Evolutionary conservation across 2,329 filamentous ascomycete species (phyloP).

Genomic region (Verticillium isaacii): DNA sequence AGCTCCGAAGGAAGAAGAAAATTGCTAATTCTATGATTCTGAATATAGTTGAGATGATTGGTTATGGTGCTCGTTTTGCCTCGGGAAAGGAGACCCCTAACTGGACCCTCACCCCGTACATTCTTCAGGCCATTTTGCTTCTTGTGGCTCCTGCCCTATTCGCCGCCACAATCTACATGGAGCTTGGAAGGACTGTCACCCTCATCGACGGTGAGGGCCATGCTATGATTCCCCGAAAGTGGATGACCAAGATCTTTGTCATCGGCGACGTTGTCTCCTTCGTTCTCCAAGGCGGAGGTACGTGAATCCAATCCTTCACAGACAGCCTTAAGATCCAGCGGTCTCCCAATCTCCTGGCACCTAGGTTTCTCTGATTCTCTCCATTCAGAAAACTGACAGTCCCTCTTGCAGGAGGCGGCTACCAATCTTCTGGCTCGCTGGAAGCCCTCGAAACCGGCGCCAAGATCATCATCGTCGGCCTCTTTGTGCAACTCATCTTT

Average conservation of each 20-base stretch:
- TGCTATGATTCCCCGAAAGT: slow-evolving; percentile 24
- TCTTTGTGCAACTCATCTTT: slow-evolving; percentile 49
- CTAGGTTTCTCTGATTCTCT: too few relatives aligned
- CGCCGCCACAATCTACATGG: slow-evolving; percentile 33
- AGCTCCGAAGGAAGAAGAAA: neutral
- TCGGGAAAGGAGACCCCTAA: neutral
- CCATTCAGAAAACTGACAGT: neutral
- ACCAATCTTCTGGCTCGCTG: slow-evolving; percentile 5
- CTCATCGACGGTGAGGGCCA: slow-evolving; percentile 26
- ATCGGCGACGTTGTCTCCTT: slow-evolving; percentile 28
- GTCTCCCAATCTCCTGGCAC: neutral
- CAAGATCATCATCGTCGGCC: slow-evolving; percentile 45
- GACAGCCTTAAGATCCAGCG: neutral
- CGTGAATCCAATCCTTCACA: neutral
- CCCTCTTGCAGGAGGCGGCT: slow-evolving; percentile 6
- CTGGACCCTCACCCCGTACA: slow-evolving; percentile 16
- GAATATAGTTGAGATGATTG: neutral
- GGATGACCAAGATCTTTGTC: slow-evolving; percentile 31
- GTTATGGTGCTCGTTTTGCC: slow-evolving; percentile 1
- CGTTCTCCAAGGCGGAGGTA: slow-evolving; percentile 10
- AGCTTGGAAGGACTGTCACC: slow-evolving; percentile 31
- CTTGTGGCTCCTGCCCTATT: slow-evolving; percentile 32
- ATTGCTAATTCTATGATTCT: neutral
- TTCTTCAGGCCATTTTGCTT: slow-evolving; percentile 25
- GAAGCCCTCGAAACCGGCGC: slow-evolving; percentile 25